These are phyloP conservation scores for Boletus rubroflammeus DNA, from an alignment of 768 basidiomycete species.

Conservation along the genomic window DNA sequence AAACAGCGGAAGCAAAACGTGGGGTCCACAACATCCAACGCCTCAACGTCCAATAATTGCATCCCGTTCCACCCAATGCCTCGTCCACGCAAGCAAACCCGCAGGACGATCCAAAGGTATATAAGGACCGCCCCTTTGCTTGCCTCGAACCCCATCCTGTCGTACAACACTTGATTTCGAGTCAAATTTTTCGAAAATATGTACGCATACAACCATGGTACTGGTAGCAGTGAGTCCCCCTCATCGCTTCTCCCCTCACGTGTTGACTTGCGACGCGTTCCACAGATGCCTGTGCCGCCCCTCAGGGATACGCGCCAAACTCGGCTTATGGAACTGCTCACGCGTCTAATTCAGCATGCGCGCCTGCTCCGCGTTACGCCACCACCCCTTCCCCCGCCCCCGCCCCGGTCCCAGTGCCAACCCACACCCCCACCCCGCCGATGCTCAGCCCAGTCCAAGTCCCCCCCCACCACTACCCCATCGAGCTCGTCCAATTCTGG, in stretches of 20 bases:
- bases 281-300: background rate
- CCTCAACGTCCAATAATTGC: background rate
- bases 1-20: constrained; percentile 4
- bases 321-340: background rate
- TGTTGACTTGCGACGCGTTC: background rate
- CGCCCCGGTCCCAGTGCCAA: background rate
- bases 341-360: background rate
- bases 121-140: background rate
- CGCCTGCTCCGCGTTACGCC: background rate
- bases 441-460: constrained; percentile 13
- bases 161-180: background rate
- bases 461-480: constrained; percentile 15
- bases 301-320: background rate
- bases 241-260: background rate
- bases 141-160: background rate
- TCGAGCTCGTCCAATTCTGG: constrained; percentile 33
- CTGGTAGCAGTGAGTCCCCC: constrained; percentile 2
- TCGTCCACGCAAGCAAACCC: constrained; percentile 6
- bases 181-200: background rate
- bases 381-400: background rate
- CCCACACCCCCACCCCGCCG: background rate
- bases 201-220: constrained; percentile 2
- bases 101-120: background rate
- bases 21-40: constrained; percentile 2
- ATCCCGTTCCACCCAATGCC: background rate